A percentile compares a stretch with the other conserved stretches of the same genome.
These are phyloP conservation scores for Neopestalotiopsis sp. DNA, from an alignment of 2,329 filamentous ascomycete species.

Conservation along the genomic window DNA sequence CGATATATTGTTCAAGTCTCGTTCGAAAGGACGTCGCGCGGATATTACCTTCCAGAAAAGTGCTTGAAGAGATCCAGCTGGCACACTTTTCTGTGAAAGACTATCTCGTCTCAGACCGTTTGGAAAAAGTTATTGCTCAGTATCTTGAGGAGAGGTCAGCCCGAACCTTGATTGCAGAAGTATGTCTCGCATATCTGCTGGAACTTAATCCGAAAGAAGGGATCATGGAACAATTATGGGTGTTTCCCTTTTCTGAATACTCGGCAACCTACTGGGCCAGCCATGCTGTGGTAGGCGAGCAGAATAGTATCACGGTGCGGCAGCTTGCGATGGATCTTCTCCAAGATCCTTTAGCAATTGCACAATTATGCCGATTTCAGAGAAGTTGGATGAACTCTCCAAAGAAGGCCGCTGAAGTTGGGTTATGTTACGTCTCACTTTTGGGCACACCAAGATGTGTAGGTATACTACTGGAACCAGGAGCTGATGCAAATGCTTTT, in stretches of 20 bases:
- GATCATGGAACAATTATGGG: background rate
- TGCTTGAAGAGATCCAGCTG: conserved; percentile 27
- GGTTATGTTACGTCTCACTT: conserved; percentile 2
- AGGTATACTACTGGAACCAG: background rate
- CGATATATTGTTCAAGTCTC: conserved; percentile 30
- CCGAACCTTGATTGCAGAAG: conserved; percentile 25
- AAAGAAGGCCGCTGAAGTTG: background rate
- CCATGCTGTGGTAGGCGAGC: conserved; percentile 24
- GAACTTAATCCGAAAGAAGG: conserved; percentile 19
- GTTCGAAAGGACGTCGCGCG: too few species aligned
- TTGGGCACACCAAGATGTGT: background rate
- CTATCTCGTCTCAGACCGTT: conserved; percentile 31
- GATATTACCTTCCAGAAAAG: too few species aligned
- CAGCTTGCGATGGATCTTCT: conserved; percentile 16
- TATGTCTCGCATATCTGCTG: conserved; percentile 32
- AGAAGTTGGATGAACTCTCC: too few species aligned
- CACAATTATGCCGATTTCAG: background rate
- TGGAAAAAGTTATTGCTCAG: conserved; percentile 19
- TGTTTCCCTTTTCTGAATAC: conserved; percentile 28
- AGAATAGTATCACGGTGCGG: conserved; percentile 11
- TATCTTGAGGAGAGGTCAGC: conserved; percentile 22
- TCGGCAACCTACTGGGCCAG: conserved; percentile 28
- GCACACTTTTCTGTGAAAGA: conserved; percentile 40
- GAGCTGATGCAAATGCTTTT: conserved; percentile 7
- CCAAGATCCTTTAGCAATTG: background rate